phyloP scores from a whole-genome alignment of 129 eudicot species.

The Kitagawia praeruptora region DNA sequence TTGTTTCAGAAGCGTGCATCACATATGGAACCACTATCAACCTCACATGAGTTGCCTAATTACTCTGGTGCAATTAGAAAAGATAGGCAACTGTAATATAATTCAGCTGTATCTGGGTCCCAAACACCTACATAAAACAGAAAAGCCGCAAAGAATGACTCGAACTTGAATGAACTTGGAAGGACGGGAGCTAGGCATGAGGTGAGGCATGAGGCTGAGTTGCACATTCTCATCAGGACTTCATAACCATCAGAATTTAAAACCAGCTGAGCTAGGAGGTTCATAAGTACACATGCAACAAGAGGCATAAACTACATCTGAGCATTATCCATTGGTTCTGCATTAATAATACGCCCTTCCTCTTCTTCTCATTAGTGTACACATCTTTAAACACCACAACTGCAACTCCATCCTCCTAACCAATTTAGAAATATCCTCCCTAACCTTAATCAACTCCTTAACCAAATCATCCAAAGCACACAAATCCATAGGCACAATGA shows the following conservation, averaged over 20 bases:
- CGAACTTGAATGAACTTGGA: slow-evolving; percentile 29
- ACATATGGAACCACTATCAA: slow-evolving; percentile 17
- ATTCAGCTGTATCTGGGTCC: slow-evolving; percentile 10
- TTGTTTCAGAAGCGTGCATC: slow-evolving; percentile 28
- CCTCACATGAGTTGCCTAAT: slow-evolving; percentile 20
- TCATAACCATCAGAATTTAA: too few species aligned
- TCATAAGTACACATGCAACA: too few species aligned
- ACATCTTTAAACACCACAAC: slow-evolving; percentile 96
- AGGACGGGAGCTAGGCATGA: neutral
- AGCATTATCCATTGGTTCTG: slow-evolving; percentile 92
- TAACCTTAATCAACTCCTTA: slow-evolving; percentile 67
- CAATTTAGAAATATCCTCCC: slow-evolving; percentile 64
- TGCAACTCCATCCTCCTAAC: slow-evolving; percentile 62
- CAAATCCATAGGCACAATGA: slow-evolving; percentile 82
- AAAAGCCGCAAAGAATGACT: slow-evolving; percentile 40
- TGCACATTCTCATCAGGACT: too few species aligned
- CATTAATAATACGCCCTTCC: slow-evolving; percentile 78
- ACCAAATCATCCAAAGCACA: slow-evolving; percentile 87
- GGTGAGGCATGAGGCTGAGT: too few species aligned
- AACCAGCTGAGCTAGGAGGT: too few species aligned
- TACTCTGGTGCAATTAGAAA: slow-evolving; percentile 24
- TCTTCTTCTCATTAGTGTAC: slow-evolving; percentile 67
- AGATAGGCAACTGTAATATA: slow-evolving; percentile 22
- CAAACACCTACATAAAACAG: slow-evolving; percentile 23
- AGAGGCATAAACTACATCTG: slow-evolving; percentile 44